Evolutionary conservation across 208 protist species (phyloP).

Genomic region (Trypanosoma scelopori): DNA sequence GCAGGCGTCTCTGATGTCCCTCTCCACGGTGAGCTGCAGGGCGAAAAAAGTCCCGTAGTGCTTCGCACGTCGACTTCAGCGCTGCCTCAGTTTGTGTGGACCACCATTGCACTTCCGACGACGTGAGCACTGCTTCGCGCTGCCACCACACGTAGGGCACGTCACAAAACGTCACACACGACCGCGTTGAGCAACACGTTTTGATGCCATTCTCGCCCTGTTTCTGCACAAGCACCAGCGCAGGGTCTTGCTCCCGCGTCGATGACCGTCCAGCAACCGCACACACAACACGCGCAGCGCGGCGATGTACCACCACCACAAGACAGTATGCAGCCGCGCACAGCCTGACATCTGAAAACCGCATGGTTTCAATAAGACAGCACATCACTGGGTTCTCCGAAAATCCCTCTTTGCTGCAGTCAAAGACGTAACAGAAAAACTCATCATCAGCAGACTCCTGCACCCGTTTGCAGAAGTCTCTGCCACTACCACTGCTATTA

Average conservation of each 20-base stretch:
- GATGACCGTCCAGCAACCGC: constrained; percentile 39
- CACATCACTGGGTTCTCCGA: constrained; percentile 1
- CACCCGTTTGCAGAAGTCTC: constrained; percentile 4
- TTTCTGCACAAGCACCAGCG: constrained; percentile 26
- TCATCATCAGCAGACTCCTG: constrained; percentile 7
- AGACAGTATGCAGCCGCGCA: constrained; percentile 23
- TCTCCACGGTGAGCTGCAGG: neutral
- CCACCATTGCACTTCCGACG: neutral
- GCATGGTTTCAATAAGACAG: constrained; percentile 43
- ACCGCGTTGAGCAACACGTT: constrained; percentile 28
- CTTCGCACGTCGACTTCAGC: constrained; percentile 1
- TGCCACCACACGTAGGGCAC: constrained; percentile 44
- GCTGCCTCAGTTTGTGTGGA: neutral
- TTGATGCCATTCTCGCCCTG: constrained; percentile 14
- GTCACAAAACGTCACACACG: constrained; percentile 52
- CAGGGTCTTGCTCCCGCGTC: constrained; percentile 61
- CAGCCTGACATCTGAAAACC: constrained; percentile 38
- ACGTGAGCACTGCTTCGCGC: constrained; percentile 4
- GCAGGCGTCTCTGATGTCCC: neutral
- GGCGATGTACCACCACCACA: constrained; percentile 39
- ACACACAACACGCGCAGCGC: constrained; percentile 30
- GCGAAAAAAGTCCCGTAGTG: constrained; percentile 22
- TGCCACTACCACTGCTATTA: neutral
- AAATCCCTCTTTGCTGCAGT: constrained; percentile 10
- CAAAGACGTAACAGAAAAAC: constrained; percentile 24